A percentile compares a stretch with the other conserved stretches of the same genome.
Conservation (phyloP, 805 yeast species). For the Saccharomycopsis sp. region DNA sequence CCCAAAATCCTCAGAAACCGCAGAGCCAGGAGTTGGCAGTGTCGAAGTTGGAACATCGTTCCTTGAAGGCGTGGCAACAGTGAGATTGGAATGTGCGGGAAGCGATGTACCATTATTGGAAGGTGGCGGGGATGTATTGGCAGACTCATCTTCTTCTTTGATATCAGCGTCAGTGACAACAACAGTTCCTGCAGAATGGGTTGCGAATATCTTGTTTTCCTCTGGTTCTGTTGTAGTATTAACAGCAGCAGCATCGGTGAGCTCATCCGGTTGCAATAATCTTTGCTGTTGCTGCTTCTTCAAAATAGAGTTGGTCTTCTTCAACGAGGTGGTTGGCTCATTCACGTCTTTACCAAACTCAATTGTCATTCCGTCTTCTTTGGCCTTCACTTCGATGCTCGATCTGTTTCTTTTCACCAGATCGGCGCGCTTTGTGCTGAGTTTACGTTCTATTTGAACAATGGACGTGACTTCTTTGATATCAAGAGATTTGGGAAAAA, state of each 20-base stretch:
- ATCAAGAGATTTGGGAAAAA: constrained; percentile 64
- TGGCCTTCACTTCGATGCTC: constrained; percentile 28
- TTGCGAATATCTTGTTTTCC: too few relatives aligned
- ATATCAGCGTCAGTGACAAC: too few relatives aligned
- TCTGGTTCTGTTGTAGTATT: too few relatives aligned
- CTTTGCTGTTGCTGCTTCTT: constrained; percentile 16
- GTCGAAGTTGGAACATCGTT: too few relatives aligned
- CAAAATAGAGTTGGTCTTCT: constrained; percentile 19
- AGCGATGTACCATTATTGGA: too few relatives aligned
- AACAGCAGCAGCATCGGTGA: too few relatives aligned
- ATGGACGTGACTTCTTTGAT: constrained; percentile 67
- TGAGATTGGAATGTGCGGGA: too few relatives aligned
- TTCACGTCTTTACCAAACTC: constrained; percentile 26
- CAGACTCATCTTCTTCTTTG: too few relatives aligned
- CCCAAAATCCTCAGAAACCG: constrained; percentile 13
- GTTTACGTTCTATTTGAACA: constrained; percentile 58
- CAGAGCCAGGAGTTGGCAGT: constrained; percentile 6
- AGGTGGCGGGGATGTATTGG: too few relatives aligned
- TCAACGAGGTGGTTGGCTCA: constrained; percentile 12
- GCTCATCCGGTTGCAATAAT: too few relatives aligned
- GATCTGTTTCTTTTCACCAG: constrained; percentile 21
- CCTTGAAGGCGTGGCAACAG: too few relatives aligned
- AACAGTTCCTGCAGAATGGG: too few relatives aligned
- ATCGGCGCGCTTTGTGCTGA: constrained; percentile 33
- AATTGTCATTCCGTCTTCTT: constrained; percentile 42